phyloP scores from a whole-genome alignment of 768 basidiomycete species.

The Amanita inopinata region DNA sequence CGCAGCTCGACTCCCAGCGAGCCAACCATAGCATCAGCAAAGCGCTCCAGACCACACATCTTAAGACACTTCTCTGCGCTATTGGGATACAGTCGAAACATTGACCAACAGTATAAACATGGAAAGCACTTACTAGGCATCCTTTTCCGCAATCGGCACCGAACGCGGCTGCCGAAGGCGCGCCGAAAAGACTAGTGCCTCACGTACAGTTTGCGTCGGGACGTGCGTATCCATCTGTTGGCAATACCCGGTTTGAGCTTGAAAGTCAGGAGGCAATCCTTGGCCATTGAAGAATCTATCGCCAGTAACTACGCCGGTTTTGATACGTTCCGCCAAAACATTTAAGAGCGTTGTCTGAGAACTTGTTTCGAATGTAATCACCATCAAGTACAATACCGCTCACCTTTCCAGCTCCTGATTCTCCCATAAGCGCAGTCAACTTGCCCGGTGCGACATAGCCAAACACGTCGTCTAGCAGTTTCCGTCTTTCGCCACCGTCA shows the following conservation, averaged over 20 bases:
- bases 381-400: too few relatives aligned
- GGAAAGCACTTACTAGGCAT: constrained; percentile 54
- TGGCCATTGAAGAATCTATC: constrained; percentile 48
- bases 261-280: constrained; percentile 44
- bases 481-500: constrained; percentile 31
- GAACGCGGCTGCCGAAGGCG: constrained; percentile 63
- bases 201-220: constrained; percentile 65
- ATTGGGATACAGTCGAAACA: constrained; percentile 8
- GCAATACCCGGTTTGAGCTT: constrained; percentile 72
- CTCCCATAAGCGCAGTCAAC: constrained; percentile 70
- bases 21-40: constrained; percentile 58
- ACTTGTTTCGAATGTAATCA: too few relatives aligned
- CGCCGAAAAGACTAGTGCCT: constrained; percentile 75
- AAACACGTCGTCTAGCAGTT: constrained; percentile 61
- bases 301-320: constrained; percentile 38
- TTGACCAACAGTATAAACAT: neutral
- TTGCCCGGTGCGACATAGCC: constrained; percentile 79
- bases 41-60: constrained; percentile 54
- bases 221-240: constrained; percentile 83
- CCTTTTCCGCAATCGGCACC: constrained; percentile 61
- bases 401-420: constrained; percentile 37
- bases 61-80: constrained; percentile 41
- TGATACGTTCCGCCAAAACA: constrained; percentile 42
- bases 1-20: constrained; percentile 61
- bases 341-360: constrained; percentile 53